phyloP scores from a whole-genome alignment of 2,329 filamentous ascomycete species.

The Diaporthe batatas region DNA sequence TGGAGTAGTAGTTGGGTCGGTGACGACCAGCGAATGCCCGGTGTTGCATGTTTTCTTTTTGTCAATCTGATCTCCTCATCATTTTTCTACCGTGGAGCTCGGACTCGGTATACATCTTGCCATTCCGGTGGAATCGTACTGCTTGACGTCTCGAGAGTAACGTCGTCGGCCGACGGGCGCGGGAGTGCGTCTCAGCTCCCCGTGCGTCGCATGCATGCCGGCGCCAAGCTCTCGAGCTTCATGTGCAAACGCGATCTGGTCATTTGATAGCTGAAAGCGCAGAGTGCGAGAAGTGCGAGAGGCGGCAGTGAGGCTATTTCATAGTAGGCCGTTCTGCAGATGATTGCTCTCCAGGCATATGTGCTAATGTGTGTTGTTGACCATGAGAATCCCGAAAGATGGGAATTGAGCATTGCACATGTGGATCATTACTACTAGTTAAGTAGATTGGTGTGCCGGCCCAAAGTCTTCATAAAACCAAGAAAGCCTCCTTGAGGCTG shows the following conservation, averaged over 20 bases:
- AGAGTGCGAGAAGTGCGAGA: not conserved
- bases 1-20: constrained; percentile 30
- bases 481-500: too few species aligned
- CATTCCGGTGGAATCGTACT: not conserved
- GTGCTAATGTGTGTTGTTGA: too few species aligned
- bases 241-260: rapidly evolving
- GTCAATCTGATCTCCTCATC: not conserved
- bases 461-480: too few species aligned
- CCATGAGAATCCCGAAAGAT: too few species aligned
- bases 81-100: not conserved
- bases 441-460: too few species aligned
- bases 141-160: not conserved
- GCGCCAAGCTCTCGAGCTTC: too few species aligned
- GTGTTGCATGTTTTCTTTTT: constrained; percentile 19
- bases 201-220: rapidly evolving
- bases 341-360: too few species aligned
- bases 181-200: too few species aligned
- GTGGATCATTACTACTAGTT: too few species aligned
- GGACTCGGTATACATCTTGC: not conserved
- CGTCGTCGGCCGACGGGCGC: not conserved
- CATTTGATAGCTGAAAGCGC: not conserved
- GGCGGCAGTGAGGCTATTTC: too few species aligned
- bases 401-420: too few species aligned
- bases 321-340: too few species aligned
- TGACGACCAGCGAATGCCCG: constrained; percentile 33